These are phyloP conservation scores for Neurospora intermedia DNA, from an alignment of 495 filamentous ascomycete genomes.

Conservation along the genomic window DNA sequence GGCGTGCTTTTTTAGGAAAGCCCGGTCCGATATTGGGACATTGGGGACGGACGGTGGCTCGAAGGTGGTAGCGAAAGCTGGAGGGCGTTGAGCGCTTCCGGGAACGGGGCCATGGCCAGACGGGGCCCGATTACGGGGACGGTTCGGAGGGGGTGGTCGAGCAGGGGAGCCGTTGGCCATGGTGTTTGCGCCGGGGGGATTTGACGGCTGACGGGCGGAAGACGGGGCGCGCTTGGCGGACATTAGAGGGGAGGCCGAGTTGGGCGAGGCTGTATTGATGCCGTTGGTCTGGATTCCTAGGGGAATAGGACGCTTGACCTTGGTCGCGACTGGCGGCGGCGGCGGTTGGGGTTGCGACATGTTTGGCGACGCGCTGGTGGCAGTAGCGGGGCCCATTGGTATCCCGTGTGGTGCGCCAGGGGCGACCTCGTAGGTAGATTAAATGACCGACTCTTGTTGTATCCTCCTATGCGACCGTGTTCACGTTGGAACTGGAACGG, in stretches of 20 bases:
- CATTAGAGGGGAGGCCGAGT: constrained; percentile 57
- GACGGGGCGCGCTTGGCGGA: constrained; percentile 50
- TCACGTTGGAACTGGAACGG: background rate
- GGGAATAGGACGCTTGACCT: constrained; percentile 64
- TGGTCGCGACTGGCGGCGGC: constrained; percentile 45
- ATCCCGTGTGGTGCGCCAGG: background rate
- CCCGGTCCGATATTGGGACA: constrained; percentile 50
- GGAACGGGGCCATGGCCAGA: constrained; percentile 35
- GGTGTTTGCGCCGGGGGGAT: constrained; percentile 35
- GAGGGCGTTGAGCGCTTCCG: constrained; percentile 8
- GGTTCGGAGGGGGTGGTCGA: constrained; percentile 24
- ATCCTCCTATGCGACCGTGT: background rate
- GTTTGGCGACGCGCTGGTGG: constrained; percentile 4
- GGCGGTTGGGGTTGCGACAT: constrained; percentile 32
- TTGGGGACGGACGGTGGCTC: background rate
- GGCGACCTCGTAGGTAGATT: background rate
- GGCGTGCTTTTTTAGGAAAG: constrained; percentile 74
- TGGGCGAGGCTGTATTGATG: constrained; percentile 43
- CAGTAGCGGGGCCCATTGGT: background rate
- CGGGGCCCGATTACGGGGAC: constrained; percentile 36
- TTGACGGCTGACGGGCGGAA: constrained; percentile 25
- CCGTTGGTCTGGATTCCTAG: constrained; percentile 61
- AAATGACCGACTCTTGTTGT: background rate
- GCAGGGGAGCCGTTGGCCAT: constrained; percentile 24
- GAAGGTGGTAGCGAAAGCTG: background rate